Evolutionary conservation across 2,329 filamentous ascomycete species (phyloP).

Genomic region (Fusarium continuum): DNA sequence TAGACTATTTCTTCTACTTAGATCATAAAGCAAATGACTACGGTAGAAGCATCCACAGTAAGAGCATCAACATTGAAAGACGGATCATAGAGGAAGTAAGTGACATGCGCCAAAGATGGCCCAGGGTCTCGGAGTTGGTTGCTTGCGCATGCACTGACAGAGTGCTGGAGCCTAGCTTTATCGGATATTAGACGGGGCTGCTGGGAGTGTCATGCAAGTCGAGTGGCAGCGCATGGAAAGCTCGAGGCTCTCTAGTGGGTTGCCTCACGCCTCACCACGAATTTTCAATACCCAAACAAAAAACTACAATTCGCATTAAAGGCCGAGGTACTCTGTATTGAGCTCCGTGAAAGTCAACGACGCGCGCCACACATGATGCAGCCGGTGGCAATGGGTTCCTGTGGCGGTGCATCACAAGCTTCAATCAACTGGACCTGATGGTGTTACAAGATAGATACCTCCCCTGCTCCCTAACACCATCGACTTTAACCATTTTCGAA

Average conservation of each 20-base stretch:
- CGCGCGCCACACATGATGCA: constrained; percentile 32
- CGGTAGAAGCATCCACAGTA: background rate
- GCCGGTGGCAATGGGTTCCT: background rate
- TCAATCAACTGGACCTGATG: background rate
- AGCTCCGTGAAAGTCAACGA: background rate
- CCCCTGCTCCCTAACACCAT: too few species aligned
- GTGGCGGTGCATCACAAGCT: constrained; percentile 8
- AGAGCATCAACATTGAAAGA: background rate
- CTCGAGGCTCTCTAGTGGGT: background rate
- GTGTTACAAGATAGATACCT: too few species aligned
- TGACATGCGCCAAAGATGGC: constrained; percentile 18
- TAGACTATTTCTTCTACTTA: too few species aligned
- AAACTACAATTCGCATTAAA: background rate
- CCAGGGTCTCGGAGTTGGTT: constrained; percentile 1
- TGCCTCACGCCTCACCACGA: constrained; percentile 22
- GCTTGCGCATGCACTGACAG: constrained; percentile 3
- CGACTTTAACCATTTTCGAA: background rate
- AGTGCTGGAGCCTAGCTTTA: background rate
- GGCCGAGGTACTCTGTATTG: background rate
- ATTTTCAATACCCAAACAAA: background rate
- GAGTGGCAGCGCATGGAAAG: background rate
- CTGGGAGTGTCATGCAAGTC: background rate
- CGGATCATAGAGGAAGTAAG: background rate
- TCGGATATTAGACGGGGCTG: background rate
- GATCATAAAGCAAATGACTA: background rate